Conservation (phyloP, 2,329 filamentous ascomycete species). For the Fusarium pseudocircinatum region DNA sequence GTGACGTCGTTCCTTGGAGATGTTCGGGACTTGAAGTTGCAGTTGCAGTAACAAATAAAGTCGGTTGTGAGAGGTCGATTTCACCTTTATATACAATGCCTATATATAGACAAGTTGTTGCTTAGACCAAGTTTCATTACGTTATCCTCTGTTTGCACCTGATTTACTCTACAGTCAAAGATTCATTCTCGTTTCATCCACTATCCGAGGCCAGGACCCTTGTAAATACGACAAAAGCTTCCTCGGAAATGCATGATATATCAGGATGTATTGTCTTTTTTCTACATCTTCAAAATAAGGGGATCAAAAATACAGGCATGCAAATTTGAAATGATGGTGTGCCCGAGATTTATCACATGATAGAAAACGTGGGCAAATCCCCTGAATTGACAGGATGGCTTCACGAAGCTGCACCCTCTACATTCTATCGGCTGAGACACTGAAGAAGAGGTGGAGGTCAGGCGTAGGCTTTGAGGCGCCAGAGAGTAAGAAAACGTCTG, state of each 20-base stretch:
- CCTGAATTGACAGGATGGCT: conserved; percentile 34
- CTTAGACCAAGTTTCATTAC: not conserved
- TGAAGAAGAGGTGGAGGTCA: conserved; percentile 17
- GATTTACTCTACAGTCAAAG: conserved; percentile 4
- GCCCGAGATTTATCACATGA: conserved; percentile 20
- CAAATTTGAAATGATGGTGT: not conserved
- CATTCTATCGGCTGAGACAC: conserved; percentile 25
- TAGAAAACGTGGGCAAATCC: conserved; percentile 35
- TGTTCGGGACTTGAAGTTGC: conserved; percentile 1
- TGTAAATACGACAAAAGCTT: not conserved
- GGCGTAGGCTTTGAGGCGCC: conserved; percentile 10
- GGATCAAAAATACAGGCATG: not conserved
- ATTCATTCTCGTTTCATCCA: conserved; percentile 13
- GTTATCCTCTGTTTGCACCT: not conserved
- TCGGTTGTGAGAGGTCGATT: conserved; percentile 10
- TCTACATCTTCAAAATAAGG: not conserved
- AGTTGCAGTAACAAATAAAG: not conserved
- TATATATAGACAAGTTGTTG: not conserved
- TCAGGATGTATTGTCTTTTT: conserved; percentile 15
- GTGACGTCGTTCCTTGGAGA: conserved; percentile 26
- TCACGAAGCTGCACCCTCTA: conserved; percentile 22
- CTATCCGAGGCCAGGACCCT: not conserved
- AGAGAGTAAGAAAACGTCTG: not conserved
- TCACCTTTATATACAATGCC: not conserved
- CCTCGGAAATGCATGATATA: conserved; percentile 33